These are phyloP conservation scores for Exophiala aquamarina DNA, from an alignment of 2,329 filamentous ascomycete genomes.

Conservation along the genomic window DNA sequence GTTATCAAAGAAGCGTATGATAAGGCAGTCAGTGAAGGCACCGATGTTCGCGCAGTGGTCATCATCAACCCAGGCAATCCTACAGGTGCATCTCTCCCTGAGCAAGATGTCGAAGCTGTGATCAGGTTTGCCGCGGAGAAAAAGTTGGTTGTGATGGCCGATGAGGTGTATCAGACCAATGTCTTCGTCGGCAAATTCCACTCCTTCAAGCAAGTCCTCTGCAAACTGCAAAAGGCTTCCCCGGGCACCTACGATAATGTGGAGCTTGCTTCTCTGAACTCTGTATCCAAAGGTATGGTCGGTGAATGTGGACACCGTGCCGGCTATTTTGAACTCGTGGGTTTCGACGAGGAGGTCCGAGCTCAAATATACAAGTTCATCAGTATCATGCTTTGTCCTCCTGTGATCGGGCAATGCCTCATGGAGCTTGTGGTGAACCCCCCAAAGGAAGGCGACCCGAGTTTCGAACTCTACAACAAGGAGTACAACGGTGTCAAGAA, in stretches of 20 bases:
- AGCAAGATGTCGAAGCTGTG: slow-evolving; percentile 78
- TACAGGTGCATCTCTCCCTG: slow-evolving; percentile 80
- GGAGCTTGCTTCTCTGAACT: slow-evolving; percentile 90
- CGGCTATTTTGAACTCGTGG: slow-evolving; percentile 94
- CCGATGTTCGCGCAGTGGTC: slow-evolving; percentile 87
- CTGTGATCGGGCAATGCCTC: slow-evolving; percentile 92
- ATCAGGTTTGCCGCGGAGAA: slow-evolving; percentile 83
- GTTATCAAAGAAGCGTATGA: slow-evolving; percentile 72
- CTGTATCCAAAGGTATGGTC: slow-evolving; percentile 96
- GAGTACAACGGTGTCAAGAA: slow-evolving; percentile 84
- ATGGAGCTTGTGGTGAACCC: slow-evolving; percentile 99
- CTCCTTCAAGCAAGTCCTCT: slow-evolving; percentile 89
- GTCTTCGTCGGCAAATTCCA: slow-evolving; percentile 90
- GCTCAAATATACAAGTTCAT: slow-evolving; percentile 98
- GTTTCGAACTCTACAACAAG: slow-evolving; percentile 75
- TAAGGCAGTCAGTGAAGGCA: slow-evolving; percentile 72
- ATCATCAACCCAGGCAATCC: slow-evolving; percentile 99
- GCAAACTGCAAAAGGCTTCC: slow-evolving; percentile 71
- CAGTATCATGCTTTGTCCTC: slow-evolving; percentile 93
- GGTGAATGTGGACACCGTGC: slow-evolving; percentile 97
- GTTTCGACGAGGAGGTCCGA: slow-evolving; percentile 81
- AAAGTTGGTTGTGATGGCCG: slow-evolving; percentile 84
- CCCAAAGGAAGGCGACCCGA: slow-evolving; percentile 77
- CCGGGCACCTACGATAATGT: slow-evolving; percentile 78
- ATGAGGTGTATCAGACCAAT: slow-evolving; percentile 99